Conservation (phyloP, 116 monocot genomes). For the Dioscorea cayenensis region DNA sequence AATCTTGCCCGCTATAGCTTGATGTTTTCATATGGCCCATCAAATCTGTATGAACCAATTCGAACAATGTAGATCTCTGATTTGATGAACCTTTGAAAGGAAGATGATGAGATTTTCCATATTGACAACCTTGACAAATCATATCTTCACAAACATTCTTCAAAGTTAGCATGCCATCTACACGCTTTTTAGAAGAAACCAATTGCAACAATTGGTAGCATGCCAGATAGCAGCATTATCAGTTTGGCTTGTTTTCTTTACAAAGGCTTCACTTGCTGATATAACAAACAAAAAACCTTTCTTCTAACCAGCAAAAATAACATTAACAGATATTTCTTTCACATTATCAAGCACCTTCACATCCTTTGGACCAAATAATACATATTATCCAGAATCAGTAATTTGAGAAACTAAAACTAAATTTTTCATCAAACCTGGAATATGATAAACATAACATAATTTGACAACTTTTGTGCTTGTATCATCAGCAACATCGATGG, state of each 20-base stretch:
- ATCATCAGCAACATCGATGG: no score
- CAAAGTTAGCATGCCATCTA: not conserved
- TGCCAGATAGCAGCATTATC: not conserved
- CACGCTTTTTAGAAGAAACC: not conserved
- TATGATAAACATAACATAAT: not conserved
- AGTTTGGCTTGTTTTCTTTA: not conserved
- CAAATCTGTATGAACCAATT: not conserved
- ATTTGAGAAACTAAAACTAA: not conserved
- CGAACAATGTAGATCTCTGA: not conserved
- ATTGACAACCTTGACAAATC: not conserved
- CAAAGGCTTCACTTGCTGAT: not conserved
- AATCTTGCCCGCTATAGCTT: not conserved
- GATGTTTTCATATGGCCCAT: not conserved
- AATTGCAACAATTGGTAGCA: not conserved
- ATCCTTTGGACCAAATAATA: not conserved
- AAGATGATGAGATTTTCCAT: not conserved
- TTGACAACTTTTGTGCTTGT: no score
- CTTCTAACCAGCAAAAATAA: not conserved
- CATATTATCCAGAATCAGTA: not conserved
- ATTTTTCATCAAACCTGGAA: not conserved
- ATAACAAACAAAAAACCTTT: not conserved
- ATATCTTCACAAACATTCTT: not conserved
- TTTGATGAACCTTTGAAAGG: not conserved
- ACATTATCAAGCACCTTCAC: not conserved
- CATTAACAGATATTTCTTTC: not conserved